Evolutionary conservation across 805 yeast genomes (phyloP).

Genomic region (Hemisphaericaspora nanyangensis): DNA sequence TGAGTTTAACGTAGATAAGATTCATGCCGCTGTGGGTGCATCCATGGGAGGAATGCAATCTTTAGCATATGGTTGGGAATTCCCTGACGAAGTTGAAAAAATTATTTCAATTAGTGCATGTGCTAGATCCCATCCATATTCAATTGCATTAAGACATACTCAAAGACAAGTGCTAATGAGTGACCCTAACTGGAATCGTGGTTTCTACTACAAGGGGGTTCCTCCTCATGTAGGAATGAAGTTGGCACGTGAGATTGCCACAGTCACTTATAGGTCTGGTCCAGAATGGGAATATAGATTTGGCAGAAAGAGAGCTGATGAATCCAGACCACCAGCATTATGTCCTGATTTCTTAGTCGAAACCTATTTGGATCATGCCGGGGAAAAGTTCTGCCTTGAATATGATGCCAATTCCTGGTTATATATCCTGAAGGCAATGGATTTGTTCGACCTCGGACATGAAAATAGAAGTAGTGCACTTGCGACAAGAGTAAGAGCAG

Average conservation of each 20-base stretch:
- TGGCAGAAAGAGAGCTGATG: conserved; percentile 84
- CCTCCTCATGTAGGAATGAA: conserved; percentile 97
- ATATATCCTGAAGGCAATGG: conserved; percentile 92
- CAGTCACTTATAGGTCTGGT: conserved; percentile 90
- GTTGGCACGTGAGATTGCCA: conserved; percentile 88
- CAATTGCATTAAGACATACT: conserved; percentile 89
- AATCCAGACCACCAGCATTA: conserved; percentile 72
- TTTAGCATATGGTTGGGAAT: conserved; percentile 80
- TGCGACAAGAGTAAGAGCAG: conserved; percentile 36
- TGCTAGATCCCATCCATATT: conserved; percentile 90
- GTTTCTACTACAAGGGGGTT: conserved; percentile 70
- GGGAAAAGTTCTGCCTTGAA: conserved; percentile 87
- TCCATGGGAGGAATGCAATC: conserved; percentile 99
- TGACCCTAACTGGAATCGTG: conserved; percentile 93
- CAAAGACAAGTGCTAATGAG: conserved; percentile 93
- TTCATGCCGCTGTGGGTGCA: conserved; percentile 82
- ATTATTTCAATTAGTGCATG: conserved; percentile 86
- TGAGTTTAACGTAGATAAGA: conserved; percentile 56
- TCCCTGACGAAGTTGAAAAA: conserved; percentile 69
- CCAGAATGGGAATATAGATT: conserved; percentile 96
- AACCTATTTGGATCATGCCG: conserved; percentile 91
- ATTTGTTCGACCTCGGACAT: conserved; percentile 74
- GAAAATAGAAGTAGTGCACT: conserved; percentile 43
- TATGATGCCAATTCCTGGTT: conserved; percentile 88
- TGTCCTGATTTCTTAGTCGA: conserved; percentile 93